phyloP scores from a whole-genome alignment of 2,329 filamentous ascomycete genomes.

The Chrysosporium keratinophilum region DNA sequence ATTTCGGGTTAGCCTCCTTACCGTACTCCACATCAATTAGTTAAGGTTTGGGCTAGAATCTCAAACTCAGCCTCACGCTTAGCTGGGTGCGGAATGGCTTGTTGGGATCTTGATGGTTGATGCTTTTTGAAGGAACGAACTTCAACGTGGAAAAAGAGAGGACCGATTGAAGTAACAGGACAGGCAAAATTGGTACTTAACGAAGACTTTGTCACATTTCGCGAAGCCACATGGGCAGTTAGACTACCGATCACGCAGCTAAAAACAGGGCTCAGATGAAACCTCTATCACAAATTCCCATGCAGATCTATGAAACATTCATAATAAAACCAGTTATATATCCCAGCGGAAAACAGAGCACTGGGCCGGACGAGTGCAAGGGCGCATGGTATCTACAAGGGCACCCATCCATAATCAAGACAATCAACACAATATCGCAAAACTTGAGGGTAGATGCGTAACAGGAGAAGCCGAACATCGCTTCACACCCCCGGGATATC shows the following conservation, averaged over 20 bases:
- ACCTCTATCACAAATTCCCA: neutral
- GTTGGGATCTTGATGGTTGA: neutral
- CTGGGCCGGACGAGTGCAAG: neutral
- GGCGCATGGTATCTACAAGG: neutral
- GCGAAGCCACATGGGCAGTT: too few relatives aligned
- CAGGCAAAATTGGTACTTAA: too few relatives aligned
- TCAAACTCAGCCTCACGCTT: conserved; percentile 1
- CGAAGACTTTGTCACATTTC: too few relatives aligned
- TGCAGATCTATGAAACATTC: neutral
- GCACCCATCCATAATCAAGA: neutral
- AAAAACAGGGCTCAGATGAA: too few relatives aligned
- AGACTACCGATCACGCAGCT: too few relatives aligned
- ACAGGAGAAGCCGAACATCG: neutral
- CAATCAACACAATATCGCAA: neutral
- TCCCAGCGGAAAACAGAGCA: neutral
- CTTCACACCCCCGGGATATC: too few relatives aligned
- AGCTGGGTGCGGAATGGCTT: neutral
- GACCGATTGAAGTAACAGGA: too few relatives aligned
- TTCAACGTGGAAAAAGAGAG: too few relatives aligned
- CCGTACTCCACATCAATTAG: neutral
- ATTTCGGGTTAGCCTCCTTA: neutral
- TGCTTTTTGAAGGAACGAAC: neutral
- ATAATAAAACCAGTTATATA: neutral
- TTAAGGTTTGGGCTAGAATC: neutral
- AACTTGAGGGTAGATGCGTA: neutral